phyloP scores from a whole-genome alignment of 192 early-diverging fungal species.

The Bifiguratus adelaidae region DNA sequence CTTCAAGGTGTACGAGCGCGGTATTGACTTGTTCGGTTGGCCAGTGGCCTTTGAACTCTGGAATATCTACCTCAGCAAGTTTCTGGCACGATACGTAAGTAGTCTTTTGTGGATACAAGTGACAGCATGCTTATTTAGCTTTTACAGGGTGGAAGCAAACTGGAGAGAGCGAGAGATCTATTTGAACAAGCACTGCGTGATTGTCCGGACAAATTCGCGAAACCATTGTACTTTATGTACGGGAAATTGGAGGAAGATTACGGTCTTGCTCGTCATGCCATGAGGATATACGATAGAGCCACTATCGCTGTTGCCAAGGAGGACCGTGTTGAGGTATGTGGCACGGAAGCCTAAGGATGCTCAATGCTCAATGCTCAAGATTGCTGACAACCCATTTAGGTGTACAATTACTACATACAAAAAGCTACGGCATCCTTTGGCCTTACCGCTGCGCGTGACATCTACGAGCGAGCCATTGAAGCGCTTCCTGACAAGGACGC shows the following conservation, averaged over 20 bases:
- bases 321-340: conserved; percentile 53
- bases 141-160: conserved; percentile 57
- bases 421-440: conserved; percentile 84
- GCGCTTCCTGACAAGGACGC: conserved; percentile 75
- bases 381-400: conserved; percentile 10
- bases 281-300: conserved; percentile 90
- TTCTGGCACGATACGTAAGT: conserved; percentile 69
- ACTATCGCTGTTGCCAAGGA: conserved; percentile 66
- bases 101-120: not conserved
- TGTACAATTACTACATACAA: conserved; percentile 86
- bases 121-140: not conserved
- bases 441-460: conserved; percentile 72
- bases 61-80: conserved; percentile 88
- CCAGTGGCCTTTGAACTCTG: conserved; percentile 96
- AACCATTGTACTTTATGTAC: conserved; percentile 80
- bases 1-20: conserved; percentile 92
- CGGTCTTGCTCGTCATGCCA: conserved; percentile 83
- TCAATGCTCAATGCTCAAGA: not conserved
- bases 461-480: conserved; percentile 89
- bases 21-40: conserved; percentile 92
- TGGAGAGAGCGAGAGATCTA: conserved; percentile 89
- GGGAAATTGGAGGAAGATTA: conserved; percentile 87
- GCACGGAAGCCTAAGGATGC: not conserved
- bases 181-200: conserved; percentile 90
- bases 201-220: conserved; percentile 78